These are phyloP conservation scores for Eucalyptus sp. DNA, from an alignment of 345 rosid species.

Conservation along the genomic window DNA sequence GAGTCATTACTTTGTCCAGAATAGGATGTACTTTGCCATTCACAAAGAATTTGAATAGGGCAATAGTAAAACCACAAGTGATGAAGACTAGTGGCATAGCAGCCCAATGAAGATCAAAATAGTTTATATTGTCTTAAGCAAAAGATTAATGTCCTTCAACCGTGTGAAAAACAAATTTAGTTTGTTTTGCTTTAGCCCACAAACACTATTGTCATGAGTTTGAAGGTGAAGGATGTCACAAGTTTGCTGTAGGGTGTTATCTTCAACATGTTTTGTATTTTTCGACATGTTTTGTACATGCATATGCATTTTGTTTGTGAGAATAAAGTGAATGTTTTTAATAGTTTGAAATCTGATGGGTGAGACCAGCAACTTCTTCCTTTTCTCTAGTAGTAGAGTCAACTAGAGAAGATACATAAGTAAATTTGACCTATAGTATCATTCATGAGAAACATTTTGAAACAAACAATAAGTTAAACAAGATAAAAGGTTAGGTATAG, in stretches of 20 bases:
- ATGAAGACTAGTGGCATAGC: background rate
- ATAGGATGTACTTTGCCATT: background rate
- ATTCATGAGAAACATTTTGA: too few species aligned
- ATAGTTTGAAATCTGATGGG: too few species aligned
- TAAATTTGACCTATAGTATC: too few species aligned
- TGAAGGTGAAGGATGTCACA: background rate
- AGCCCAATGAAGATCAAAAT: background rate
- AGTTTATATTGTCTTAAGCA: background rate
- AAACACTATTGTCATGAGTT: background rate
- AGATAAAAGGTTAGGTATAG: too few species aligned
- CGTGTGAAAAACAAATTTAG: background rate
- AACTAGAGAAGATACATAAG: too few species aligned
- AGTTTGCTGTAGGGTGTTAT: background rate
- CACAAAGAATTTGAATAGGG: background rate
- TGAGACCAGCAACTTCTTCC: too few species aligned
- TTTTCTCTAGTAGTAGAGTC: too few species aligned
- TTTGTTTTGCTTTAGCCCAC: background rate
- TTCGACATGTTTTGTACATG: background rate
- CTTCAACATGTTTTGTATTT: background rate
- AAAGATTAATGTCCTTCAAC: background rate
- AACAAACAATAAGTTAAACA: too few species aligned
- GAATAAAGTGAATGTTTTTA: background rate
- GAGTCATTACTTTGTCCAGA: background rate
- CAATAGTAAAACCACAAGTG: background rate
- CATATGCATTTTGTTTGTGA: background rate